Base-by-base conservation (phyloP, 257 asterid species). In the Plantago major region DNA sequence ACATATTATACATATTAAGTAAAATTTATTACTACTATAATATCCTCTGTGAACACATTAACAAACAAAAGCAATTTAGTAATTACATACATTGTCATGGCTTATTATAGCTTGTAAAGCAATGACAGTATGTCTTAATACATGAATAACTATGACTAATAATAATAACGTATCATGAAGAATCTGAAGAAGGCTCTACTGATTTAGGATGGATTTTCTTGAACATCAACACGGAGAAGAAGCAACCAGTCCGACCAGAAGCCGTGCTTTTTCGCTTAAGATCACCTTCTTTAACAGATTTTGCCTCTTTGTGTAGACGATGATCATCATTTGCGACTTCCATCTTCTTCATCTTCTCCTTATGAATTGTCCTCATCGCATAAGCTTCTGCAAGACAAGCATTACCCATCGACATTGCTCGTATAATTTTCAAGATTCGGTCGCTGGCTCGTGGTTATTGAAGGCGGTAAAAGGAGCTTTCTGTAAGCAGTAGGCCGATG, bases 151-250 rank as follows among this genome's bases (percentile, higher is more conserved):
- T 22, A 22, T 22, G 26, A 22, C 26, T 22, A 22, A 22, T 22
- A 22, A 22, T 22, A 22, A 22, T 22, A 33, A 4, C 8, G 40
- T 1, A 53, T 53, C n/a, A 53, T 1, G 58, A 64, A 42, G 60
- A 45, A 33, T 37, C 59, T 11, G 66, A 16, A 14, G 69, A 28
- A 42, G 22, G 30, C 3, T 43, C 44, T 9, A 11, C 6, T 12
- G 17, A 17, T 13, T 62, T 53, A 9, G 90, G 85, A 71, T 81
- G 81, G 49, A 79, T 54, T 75, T 79, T 84, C 79, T 81, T 81
- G 79, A 84, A 70, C 22, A 60, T 69, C 64, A 59, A 64, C 46
- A 74, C 19, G 46, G 82, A 68, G 18, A 81, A 80, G 44, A 81
- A 80, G 44, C 79, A 73, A 13, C 68, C 70, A 51, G 66, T 37